phyloP scores from a whole-genome alignment of 805 yeast genomes.

The Suhomyces canberraensis region DNA sequence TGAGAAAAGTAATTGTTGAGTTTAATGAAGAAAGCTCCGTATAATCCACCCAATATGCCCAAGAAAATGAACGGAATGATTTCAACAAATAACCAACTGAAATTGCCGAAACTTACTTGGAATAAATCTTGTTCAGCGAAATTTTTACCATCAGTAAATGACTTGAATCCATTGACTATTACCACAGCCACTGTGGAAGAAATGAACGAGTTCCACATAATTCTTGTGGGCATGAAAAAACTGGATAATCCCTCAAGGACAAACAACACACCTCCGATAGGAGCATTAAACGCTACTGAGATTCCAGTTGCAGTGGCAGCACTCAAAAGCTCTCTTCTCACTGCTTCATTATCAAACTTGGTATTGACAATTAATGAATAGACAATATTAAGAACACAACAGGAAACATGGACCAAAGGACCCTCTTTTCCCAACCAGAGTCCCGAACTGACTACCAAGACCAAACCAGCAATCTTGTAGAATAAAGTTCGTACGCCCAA shows the following conservation, averaged over 20 bases:
- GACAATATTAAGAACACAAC: constrained; percentile 47
- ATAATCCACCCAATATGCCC: constrained; percentile 68
- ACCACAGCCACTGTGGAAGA: constrained; percentile 73
- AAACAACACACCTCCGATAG: constrained; percentile 84
- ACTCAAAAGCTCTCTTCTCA: constrained; percentile 59
- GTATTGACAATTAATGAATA: constrained; percentile 30
- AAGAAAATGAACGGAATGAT: constrained; percentile 66
- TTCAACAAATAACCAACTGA: constrained; percentile 72
- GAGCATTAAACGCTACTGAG: constrained; percentile 81
- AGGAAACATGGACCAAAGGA: constrained; percentile 77
- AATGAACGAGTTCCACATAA: constrained; percentile 83
- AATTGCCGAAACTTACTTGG: constrained; percentile 63
- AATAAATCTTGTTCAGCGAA: constrained; percentile 49
- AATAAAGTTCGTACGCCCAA: constrained; percentile 51
- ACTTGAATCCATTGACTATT: constrained; percentile 43
- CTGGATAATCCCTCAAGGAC: constrained; percentile 67
- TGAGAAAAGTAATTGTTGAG: constrained; percentile 37
- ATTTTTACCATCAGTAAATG: constrained; percentile 38
- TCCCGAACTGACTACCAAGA: constrained; percentile 70
- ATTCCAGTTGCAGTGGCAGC: constrained; percentile 85
- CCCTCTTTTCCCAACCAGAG: constrained; percentile 86
- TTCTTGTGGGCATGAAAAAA: constrained; percentile 57
- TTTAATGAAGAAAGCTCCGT: constrained; percentile 53
- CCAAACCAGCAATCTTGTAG: constrained; percentile 55
- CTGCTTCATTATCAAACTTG: constrained; percentile 51